These are phyloP conservation scores for Tribonema minus DNA, from an alignment of 108 stramenopile species.

Conservation along the genomic window DNA sequence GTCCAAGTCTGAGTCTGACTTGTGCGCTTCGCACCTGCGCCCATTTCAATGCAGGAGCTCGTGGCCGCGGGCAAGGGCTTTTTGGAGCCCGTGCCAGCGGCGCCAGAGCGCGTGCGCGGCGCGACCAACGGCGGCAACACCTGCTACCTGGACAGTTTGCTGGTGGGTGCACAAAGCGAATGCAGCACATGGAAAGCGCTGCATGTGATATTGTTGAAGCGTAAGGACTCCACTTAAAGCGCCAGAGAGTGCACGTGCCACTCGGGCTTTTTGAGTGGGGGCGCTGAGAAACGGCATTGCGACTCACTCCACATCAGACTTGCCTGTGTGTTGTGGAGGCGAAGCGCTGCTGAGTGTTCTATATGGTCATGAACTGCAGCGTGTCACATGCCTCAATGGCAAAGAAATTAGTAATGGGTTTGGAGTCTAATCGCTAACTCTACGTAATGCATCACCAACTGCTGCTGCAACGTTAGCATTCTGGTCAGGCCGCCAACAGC, in stretches of 20 bases:
- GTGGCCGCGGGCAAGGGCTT: constrained; percentile 20
- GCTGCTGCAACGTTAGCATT: not conserved
- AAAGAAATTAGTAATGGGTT: too few species aligned
- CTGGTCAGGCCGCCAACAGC: not conserved
- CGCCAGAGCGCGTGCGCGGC: constrained; percentile 1
- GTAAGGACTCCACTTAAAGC: not conserved
- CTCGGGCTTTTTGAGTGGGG: not conserved
- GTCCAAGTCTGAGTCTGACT: too few species aligned
- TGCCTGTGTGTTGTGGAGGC: too few species aligned
- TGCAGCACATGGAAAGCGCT: not conserved
- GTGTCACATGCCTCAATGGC: too few species aligned
- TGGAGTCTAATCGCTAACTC: too few species aligned
- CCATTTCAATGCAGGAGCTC: too few species aligned
- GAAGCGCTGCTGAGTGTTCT: too few species aligned
- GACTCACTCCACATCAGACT: not conserved
- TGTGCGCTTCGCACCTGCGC: too few species aligned
- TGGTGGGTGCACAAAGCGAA: too few species aligned
- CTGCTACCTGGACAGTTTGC: constrained; percentile 38
- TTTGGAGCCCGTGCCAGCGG: constrained; percentile 10
- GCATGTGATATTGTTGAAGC: not conserved
- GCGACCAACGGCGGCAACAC: constrained; percentile 30
- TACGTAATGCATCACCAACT: not conserved
- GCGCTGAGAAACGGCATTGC: not conserved
- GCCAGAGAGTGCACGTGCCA: not conserved
- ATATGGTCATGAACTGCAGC: too few species aligned